A percentile compares a stretch with the other conserved stretches of the same genome.
Evolutionary conservation across 1,284 basidiomycete species (phyloP).

Genomic region (Sanghuangporus weigelae): DNA sequence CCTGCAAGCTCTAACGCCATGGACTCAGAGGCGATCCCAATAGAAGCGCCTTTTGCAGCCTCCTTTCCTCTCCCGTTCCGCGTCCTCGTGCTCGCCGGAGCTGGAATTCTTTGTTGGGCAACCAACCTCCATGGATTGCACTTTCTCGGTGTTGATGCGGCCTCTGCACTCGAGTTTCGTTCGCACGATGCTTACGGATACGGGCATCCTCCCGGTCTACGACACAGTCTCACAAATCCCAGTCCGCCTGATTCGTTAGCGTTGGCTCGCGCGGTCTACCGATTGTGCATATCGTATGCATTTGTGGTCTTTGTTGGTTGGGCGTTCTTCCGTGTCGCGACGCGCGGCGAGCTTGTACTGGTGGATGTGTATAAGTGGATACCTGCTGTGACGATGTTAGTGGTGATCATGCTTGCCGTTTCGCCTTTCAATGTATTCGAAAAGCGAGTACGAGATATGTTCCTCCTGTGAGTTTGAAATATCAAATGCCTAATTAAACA

Average conservation of each 20-base stretch:
- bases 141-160: conserved; percentile 68
- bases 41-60: conserved; percentile 43
- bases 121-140: conserved; percentile 83
- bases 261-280: conserved; percentile 63
- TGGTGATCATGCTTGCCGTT: conserved; percentile 50
- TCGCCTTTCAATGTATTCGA: conserved; percentile 64
- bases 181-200: conserved; percentile 23
- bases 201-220: conserved; percentile 22
- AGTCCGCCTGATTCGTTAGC: conserved; percentile 26
- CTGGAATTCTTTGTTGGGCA: conserved; percentile 78
- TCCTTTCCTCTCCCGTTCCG: conserved; percentile 80
- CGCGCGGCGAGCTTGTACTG: conserved; percentile 46
- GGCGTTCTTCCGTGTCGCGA: conserved; percentile 57
- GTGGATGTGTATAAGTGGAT: conserved; percentile 76
- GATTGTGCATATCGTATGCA: conserved; percentile 56
- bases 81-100: conserved; percentile 64
- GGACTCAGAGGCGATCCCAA: conserved; percentile 1
- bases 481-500: not conserved
- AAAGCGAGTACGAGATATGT: conserved; percentile 67
- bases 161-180: conserved; percentile 60
- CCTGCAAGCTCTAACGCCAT: not conserved
- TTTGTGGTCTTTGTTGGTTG: conserved; percentile 59
- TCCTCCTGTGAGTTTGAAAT: conserved; percentile 57
- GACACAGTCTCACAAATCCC: conserved; percentile 28
- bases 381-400: conserved; percentile 63